Conservation (phyloP, 768 basidiomycete species). For the Xerocomellus chrysenteron region DNA sequence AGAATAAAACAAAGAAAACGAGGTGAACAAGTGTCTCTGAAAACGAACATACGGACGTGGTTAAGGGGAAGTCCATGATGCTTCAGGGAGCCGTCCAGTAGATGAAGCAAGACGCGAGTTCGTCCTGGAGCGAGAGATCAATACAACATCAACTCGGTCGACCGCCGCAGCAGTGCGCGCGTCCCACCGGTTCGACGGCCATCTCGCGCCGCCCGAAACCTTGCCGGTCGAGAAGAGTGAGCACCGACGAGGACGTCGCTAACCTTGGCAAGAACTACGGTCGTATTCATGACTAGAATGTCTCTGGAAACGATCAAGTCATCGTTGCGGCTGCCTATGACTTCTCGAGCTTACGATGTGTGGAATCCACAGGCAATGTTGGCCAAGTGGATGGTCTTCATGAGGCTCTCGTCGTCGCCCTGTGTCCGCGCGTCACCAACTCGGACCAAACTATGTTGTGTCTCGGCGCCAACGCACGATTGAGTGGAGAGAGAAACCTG, state of each 20-base stretch:
- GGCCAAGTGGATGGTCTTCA: slow-evolving; percentile 57
- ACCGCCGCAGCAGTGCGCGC: not conserved
- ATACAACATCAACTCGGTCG: not conserved
- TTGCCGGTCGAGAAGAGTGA: slow-evolving; percentile 61
- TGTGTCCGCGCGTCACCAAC: slow-evolving; percentile 12
- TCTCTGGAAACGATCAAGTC: slow-evolving; percentile 40
- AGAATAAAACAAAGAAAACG: not conserved
- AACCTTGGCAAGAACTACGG: slow-evolving; percentile 54
- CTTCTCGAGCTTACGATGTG: slow-evolving; percentile 43
- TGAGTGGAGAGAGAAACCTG: slow-evolving; percentile 52
- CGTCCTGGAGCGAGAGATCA: slow-evolving; percentile 37
- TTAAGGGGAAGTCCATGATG: slow-evolving; percentile 50
- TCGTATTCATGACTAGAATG: slow-evolving; percentile 64
- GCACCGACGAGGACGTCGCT: slow-evolving; percentile 62
- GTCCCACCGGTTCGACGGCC: slow-evolving; percentile 54
- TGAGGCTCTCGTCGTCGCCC: slow-evolving; percentile 53
- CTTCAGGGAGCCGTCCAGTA: slow-evolving; percentile 61
- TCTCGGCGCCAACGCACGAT: slow-evolving; percentile 33
- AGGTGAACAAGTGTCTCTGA: not conserved
- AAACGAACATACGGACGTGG: slow-evolving; percentile 42
- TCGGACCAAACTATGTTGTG: not conserved
- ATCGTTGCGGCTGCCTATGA: not conserved
- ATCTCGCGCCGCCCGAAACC: slow-evolving; percentile 69
- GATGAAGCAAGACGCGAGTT: slow-evolving; percentile 55
- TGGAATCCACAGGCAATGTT: slow-evolving; percentile 72